Evolutionary conservation across 1,284 basidiomycete species (phyloP), one percentile per base, ranked within the genome.

Genomic region (Apiotrichum gracile): DNA sequence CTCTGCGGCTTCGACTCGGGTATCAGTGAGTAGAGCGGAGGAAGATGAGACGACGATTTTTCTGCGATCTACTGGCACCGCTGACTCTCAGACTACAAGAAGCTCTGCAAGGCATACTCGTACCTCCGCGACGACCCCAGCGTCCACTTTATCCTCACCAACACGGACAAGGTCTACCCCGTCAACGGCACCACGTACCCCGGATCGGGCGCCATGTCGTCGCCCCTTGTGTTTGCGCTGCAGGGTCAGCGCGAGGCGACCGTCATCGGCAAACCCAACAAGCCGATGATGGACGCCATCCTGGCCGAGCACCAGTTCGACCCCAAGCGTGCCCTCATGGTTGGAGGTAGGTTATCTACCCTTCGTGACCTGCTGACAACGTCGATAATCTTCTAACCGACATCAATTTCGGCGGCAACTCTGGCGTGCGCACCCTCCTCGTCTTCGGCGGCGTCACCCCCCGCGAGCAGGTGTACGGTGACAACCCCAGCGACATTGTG

Each of bases 251-350:
- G 78, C 53, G 81, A 84, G 54, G 91, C 93, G 0, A 77, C 87
- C 1, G 82, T 85, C 51, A 88, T 93, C 44, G 94, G 94, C 19
- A 98, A 98, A 75, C 96, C 94, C 14, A 83, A 89, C 61, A 83
- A 81, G 67, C 87, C 86, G 27, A 94, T 98, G 88, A 78, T 98
- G 61, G 92, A 97, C 70, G 91, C 90, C 69, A 93, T 98, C 72
- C 85, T 86, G 62, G 88, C 91, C n/a, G 92, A 92, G 91, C 85
- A 93, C 64, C 71, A 87, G 43, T 92, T 90, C 69, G 87, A 97
- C 72, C 87, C 87, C 34, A 76, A 80, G 52, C 80, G 85, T 45
- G 92, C 93, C 1, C 83, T 98, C 67, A 96, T 99, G 88, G 81
- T 97, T 39, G 94, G 94, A 37, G 31, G 9, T 31, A 31, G 16